Evolutionary conservation across 1,284 basidiomycete species (phyloP), one percentile per base, ranked within the genome.

Genomic region (Cryptococcus sp.): DNA sequence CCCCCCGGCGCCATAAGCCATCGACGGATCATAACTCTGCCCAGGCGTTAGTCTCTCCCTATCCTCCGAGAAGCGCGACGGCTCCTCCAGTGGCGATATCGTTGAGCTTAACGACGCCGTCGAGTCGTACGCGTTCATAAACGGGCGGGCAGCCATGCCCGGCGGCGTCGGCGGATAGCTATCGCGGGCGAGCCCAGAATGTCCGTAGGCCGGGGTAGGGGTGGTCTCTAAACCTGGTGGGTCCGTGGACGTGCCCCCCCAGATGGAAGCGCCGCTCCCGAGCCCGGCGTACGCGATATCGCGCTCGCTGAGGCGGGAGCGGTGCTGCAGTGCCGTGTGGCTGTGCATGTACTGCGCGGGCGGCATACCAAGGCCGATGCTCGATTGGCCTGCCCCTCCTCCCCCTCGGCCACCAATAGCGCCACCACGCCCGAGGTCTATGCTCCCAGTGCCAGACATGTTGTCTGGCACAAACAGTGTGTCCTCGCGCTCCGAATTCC

Each of bases 401-500:
- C n/a, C 40, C 15, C 20, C 13, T 35, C 28, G 5, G 28, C 28
- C 28, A 33, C 28, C 28, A 33, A 33, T 5, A 9, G 5, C 9
- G 9, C 28, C 28, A 9, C 28, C 28, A 9, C 28, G 28, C 28
- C 28, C 28, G 28, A 33, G 28, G 9, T 33, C 28, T 5, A 33
- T 9, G 28, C 28, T 33, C 28, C 28, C 28, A 33, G 9, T 33
- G 28, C 28, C 28, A 33, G 28, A 33, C 28, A 33, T 33, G 28
- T 9, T 9, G 37, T 56, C 50, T 7, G 52, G 42, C 23, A 55
- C 55, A 23, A 42, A 52, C 13, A 53, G 47, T 18, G n/a, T 53
- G 24, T 56, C 59, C 28, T 61, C 55, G 18, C 52, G 37, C 3
- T 50, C 53, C 46, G 63, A 40, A 36, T 66, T 71, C 71, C 71